A percentile compares a stretch with the other conserved stretches of the same genome.
phyloP scores from a whole-genome alignment of 495 filamentous ascomycete species.

The Podospora didyma region DNA sequence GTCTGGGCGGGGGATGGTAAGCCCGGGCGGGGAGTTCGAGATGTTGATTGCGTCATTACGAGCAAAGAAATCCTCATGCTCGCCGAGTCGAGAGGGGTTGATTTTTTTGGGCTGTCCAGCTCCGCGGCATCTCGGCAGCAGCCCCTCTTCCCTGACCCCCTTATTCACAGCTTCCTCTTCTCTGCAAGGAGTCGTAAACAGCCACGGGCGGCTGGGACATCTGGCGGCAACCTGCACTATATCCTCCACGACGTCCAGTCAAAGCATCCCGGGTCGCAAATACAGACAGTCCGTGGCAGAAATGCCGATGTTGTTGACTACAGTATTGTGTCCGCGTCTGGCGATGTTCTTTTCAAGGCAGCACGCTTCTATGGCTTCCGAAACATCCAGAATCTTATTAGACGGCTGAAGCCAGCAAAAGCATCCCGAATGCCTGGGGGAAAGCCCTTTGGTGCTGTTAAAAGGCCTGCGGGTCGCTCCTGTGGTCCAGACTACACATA shows the following conservation, averaged over 20 bases:
- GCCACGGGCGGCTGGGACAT: conserved; percentile 58
- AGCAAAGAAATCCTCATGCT: conserved; percentile 87
- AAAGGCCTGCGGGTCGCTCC: conserved; percentile 42
- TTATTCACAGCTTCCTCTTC: conserved; percentile 69
- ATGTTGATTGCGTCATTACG: conserved; percentile 97
- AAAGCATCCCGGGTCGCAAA: conserved; percentile 60
- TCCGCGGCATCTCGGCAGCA: conserved; percentile 37
- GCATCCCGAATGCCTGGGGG: conserved; percentile 73
- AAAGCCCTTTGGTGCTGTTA: conserved; percentile 42
- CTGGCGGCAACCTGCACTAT: conserved; percentile 83
- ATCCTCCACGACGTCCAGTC: conserved; percentile 70
- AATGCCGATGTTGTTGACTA: conserved; percentile 91
- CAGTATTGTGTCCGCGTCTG: conserved; percentile 50
- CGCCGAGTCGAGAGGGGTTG: conserved; percentile 69
- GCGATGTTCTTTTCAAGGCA: conserved; percentile 65
- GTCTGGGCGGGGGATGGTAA: conserved; percentile 57
- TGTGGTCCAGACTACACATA: conserved; percentile 67
- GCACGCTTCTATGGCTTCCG: conserved; percentile 95
- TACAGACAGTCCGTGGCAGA: conserved; percentile 69
- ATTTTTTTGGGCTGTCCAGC: conserved; percentile 65
- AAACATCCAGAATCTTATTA: conserved; percentile 95
- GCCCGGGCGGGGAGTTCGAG: conserved; percentile 58
- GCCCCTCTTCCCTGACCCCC: conserved; percentile 62
- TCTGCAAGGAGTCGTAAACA: conserved; percentile 29
- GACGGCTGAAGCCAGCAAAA: conserved; percentile 76